These are phyloP conservation scores for Verticillium klebahnii DNA, from an alignment of 2,329 filamentous ascomycete genomes.

Conservation along the genomic window DNA sequence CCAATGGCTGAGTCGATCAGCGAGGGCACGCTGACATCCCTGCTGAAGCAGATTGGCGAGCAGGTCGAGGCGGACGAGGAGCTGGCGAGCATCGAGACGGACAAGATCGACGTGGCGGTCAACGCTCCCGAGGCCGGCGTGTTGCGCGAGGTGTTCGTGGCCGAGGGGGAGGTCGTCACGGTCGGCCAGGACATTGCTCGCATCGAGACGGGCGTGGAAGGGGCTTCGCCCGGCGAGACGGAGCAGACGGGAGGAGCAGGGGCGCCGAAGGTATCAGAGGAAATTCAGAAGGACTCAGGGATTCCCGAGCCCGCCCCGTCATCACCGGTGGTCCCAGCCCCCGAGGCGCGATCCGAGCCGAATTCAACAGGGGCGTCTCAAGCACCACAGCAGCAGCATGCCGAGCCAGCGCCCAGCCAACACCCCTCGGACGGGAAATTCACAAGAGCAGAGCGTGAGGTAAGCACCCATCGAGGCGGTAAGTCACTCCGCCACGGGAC, in stretches of 20 bases:
- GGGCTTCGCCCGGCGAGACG: slow-evolving; percentile 5
- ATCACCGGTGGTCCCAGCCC: background rate
- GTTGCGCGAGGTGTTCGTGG: slow-evolving; percentile 23
- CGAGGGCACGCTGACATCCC: slow-evolving; percentile 21
- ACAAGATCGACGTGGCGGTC: slow-evolving; percentile 27
- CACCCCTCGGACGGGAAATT: background rate
- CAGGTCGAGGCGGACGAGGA: slow-evolving; percentile 24
- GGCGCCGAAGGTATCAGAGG: background rate
- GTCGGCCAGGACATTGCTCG: slow-evolving; percentile 25
- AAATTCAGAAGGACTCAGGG: background rate
- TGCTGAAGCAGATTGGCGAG: slow-evolving; percentile 24
- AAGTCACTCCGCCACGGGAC: background rate
- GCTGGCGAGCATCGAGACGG: slow-evolving; percentile 26
- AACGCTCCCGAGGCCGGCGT: slow-evolving; percentile 19
- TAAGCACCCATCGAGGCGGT: background rate
- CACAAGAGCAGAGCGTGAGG: background rate
- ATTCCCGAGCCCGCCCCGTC: background rate
- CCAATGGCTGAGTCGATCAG: slow-evolving; percentile 27
- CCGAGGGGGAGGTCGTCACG: slow-evolving; percentile 25
- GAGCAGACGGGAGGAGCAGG: background rate
- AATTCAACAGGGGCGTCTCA: background rate
- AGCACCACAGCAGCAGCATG: background rate
- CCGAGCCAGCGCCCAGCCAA: background rate
- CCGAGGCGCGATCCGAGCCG: slow-evolving; percentile 2
- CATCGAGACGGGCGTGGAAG: slow-evolving; percentile 17